Percentiles rank a stretch among this genome's conserved stretches.
phyloP scores from a whole-genome alignment of 78 protist genomes.

The Anaeramoeba flamelloides region DNA sequence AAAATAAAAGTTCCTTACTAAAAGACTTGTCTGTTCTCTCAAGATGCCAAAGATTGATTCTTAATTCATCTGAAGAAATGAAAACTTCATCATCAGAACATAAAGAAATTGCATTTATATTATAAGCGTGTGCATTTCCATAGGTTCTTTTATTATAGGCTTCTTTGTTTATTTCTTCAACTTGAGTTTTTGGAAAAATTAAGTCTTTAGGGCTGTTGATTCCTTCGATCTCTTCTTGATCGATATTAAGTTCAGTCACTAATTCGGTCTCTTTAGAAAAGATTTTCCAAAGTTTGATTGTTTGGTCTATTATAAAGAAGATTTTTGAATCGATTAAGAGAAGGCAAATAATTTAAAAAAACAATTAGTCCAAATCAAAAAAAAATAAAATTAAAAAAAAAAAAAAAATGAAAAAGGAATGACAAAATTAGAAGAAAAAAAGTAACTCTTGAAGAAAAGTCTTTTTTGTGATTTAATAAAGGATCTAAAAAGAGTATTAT shows the following conservation, averaged over 20 bases:
- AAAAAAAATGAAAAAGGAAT: neutral
- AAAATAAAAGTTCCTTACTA: slow-evolving; percentile 23
- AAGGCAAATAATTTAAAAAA: neutral
- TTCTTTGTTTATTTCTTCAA: too few species aligned
- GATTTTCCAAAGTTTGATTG: slow-evolving; percentile 93
- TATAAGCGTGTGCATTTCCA: slow-evolving; percentile 88
- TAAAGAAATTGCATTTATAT: slow-evolving; percentile 56
- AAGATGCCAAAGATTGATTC: slow-evolving; percentile 89
- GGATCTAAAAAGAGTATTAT: too few species aligned
- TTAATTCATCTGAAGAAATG: slow-evolving; percentile 84
- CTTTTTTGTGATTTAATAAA: too few species aligned
- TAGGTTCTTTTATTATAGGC: slow-evolving; percentile 44
- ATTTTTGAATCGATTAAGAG: too few species aligned
- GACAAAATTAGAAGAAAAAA: neutral
- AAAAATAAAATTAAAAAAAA: neutral
- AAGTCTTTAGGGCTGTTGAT: too few species aligned
- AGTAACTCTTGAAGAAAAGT: too few species aligned
- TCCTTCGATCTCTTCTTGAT: too few species aligned
- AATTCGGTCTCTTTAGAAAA: too few species aligned
- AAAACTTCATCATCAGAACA: slow-evolving; percentile 49
- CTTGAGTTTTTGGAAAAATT: too few species aligned
- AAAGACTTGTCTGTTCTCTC: slow-evolving; percentile 31
- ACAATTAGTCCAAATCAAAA: slow-evolving; percentile 8
- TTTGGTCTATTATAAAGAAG: too few species aligned
- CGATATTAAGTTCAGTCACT: too few species aligned